Evolutionary conservation across 805 yeast genomes (phyloP), one percentile per base, ranked within the genome.

Genomic region (Nakazawaea populi): DNA sequence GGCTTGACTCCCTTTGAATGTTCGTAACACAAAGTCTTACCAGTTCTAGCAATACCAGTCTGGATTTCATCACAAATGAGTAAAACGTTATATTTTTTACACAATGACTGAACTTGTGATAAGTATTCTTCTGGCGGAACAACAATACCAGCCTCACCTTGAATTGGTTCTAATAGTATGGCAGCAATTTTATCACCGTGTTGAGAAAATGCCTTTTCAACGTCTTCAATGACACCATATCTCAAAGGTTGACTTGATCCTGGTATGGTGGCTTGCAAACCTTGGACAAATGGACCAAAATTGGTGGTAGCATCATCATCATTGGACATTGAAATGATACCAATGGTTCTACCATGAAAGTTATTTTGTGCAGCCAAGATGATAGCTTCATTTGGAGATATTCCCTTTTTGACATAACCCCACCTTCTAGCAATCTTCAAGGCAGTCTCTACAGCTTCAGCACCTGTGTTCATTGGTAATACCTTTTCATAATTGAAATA

Each of bases 381-480:
- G 60, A 91, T 84, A 48, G 97, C 97, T 69, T 92, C 88, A 61
- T 80, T 81, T 31, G 82, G 77, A 34, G 90, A 84, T 59, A 92
- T 92, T 3, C 86, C 86, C 73, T 92, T 92, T 67, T 81, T 82
- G 61, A 77, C 77, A 74, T 91, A 92, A 51, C 97, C 98, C 98
- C 98, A 92, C 74, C 92, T 85, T 79, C 98, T 85, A 47, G 97
- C 97, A 54, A 92, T 74, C 70, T 92, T 92, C 65, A 92, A 75
- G 31, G 87, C 96, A 40, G 97, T 89, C 73, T 92, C 98, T 41
- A 92, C 98, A 8, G 98, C 98, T 73, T 92, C 98, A 39, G 97
- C 97, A 66, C 98, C 98, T 11, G 98, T 92, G 75, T 92, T 92
- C 97, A 91, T 92, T 58, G 98, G 98, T 65, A 92, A 74, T 9